Base-by-base conservation (phyloP, 2,329 filamentous ascomycete species). In the Sclerotinia trifoliorum region DNA sequence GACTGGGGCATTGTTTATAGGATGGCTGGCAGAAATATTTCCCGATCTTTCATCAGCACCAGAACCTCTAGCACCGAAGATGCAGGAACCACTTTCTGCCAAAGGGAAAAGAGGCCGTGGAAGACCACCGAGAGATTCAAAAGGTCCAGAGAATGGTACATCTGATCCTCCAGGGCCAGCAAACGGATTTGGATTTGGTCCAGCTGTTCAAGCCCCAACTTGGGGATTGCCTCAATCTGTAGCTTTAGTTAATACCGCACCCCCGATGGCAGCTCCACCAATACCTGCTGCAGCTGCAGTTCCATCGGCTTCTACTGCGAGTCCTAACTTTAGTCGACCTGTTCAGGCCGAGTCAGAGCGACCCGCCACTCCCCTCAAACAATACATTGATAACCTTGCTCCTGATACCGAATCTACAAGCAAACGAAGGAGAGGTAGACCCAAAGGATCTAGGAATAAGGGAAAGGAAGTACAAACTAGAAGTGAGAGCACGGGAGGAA, bases 21-120 rank as follows among this genome's bases (percentile, higher is more conserved):
- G 85, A 26, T 89, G 87, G 86, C 78, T 89, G 56, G 80, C 85
- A 17, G 87, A 89, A 73, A 87, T 90, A 66, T 90, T 89, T 70
- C 86, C 86, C 21, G 72, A 76, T 66, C 58, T 77, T 19, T 69
- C 73, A 51, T 71, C 71, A 49, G 35, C 44, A 48, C 73, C 73
- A 32, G 65, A 71, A 26, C 65, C 70, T 26, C 68, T 68, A 62
- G 60, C 72, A 19, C 21, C 66, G 51, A 67, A 49, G 68, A 58
- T n/a, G 44, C 61, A 39, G 58, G 39, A 63, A 52, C 32, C 44
- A 24, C 44, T 32, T 44, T 55, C 66, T 55, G 32, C 8, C 26
- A 65, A 65, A 26, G 52, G 44, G 15, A 70, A 68, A 42, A 74
- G 75, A 71, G 78, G 73, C 69, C 76, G 76, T 64, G 71, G 68